These are phyloP conservation scores for Beauveria asiatica DNA, from an alignment of 2,329 filamentous ascomycete genomes.

Conservation along the genomic window DNA sequence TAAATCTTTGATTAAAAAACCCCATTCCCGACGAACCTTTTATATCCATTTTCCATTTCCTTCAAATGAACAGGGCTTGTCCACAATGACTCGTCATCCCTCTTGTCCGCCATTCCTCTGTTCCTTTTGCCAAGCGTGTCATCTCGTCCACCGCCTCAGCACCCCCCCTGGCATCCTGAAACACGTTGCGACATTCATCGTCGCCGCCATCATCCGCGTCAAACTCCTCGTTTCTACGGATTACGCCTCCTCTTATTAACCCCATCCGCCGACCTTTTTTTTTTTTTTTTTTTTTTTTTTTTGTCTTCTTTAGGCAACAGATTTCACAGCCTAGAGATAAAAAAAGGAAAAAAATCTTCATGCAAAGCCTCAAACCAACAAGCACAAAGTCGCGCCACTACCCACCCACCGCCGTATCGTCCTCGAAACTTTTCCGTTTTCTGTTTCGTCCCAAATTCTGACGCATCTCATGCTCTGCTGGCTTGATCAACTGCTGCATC, in stretches of 20 bases:
- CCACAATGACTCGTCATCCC: neutral
- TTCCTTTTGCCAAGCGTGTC: neutral
- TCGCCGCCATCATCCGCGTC: neutral
- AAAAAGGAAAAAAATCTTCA: neutral
- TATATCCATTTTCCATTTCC: too few species aligned
- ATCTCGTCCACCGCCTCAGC: neutral
- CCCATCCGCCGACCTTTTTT: neutral
- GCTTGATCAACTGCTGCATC: neutral
- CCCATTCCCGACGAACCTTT: too few species aligned
- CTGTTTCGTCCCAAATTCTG: constrained; percentile 3
- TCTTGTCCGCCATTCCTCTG: neutral
- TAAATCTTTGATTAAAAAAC: too few species aligned
- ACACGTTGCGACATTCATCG: constrained; percentile 8
- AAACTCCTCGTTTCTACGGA: neutral
- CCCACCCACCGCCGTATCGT: neutral
- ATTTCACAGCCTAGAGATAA: too few species aligned
- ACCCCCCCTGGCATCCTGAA: constrained; percentile 5
- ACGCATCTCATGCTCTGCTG: neutral
- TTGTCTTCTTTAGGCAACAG: too few species aligned
- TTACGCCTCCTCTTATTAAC: too few species aligned
- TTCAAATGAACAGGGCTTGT: neutral
- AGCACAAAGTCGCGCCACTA: neutral
- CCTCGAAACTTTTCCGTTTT: constrained; percentile 6
- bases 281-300: neutral
- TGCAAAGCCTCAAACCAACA: neutral